Base-by-base conservation (phyloP, 106 monocot species). In the Allium fistulosum region DNA sequence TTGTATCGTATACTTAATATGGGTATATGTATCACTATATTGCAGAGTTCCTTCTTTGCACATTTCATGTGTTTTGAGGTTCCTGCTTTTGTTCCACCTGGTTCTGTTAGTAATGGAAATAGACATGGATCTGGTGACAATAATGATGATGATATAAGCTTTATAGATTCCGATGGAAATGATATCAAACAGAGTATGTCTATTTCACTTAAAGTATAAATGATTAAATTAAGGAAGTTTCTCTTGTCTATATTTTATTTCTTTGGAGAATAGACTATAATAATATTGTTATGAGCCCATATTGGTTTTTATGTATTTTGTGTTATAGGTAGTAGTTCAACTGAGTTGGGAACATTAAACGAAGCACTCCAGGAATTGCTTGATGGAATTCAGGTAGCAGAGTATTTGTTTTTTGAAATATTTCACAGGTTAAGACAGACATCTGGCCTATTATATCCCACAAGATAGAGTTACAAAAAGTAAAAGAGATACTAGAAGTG, bases 31-130 rank as follows among this genome's bases (percentile, higher is more conserved):
- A 1, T 70, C 16, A 49, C 65, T 64, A 26, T 73, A 15, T 46
- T 63, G 47, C 68, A 99, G 99, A 99, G 99, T 78, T 99, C 99
- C 22, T 99, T 99, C 66, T 93, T 99, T 87, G 99, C 99, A 71
- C 99, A 99, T 93, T 99, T 99, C 64, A 93, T 99, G 99, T 99
- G 99, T 79, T 99, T 99, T 81, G 99, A 99, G 75, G 99, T 99
- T 71, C 93, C 99, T 71, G 80, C 99, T 14, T 74, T 91, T 80
- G 87, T 80, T 62, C 73, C 88, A 16, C 73, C 79, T 75, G 80
- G 68, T 70, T 69, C 59, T 72, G 63, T 77, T 69, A 58, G 62
- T 73, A 77, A 71, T 77, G 70, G 63, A 70, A 87, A 77, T 53
- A 83, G 73, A 63, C 71, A 49, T 73, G 81, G 12, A 67, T 53